These are phyloP conservation scores for Paramecium tetraurelia DNA, from an alignment of 73 alveolate species.

Conservation along the genomic window DNA sequence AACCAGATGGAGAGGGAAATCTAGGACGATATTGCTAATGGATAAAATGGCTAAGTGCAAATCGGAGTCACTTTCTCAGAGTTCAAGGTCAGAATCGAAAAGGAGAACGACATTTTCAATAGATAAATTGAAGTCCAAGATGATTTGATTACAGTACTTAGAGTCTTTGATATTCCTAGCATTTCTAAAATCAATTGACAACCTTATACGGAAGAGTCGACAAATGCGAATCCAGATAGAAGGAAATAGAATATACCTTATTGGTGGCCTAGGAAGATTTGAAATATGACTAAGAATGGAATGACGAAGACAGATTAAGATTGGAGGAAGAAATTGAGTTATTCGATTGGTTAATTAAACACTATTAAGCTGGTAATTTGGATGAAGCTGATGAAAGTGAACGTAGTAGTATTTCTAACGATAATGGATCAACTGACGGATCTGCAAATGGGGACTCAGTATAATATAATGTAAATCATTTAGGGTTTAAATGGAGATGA, in stretches of 20 bases:
- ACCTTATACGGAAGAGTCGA: constrained; percentile 15
- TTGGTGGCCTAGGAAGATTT: constrained; percentile 11
- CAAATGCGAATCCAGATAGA: constrained; percentile 4
- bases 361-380: neutral
- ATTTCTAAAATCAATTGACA: constrained; percentile 14
- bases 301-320: constrained; percentile 4
- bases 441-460: neutral
- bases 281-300: neutral
- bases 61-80: constrained; percentile 40
- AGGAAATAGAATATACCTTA: neutral
- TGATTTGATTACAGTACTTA: neutral
- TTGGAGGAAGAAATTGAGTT: constrained; percentile 27
- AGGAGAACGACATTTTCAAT: constrained; percentile 23
- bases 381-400: neutral
- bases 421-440: neutral
- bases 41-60: constrained; percentile 23
- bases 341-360: constrained; percentile 44
- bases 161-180: neutral
- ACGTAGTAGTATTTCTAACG: neutral
- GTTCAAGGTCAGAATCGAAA: constrained; percentile 21
- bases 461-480: neutral
- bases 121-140: neutral
- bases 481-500: neutral
- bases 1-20: constrained; percentile 8
- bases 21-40: neutral